Base-by-base conservation (phyloP, 2,329 filamentous ascomycete species). In the Purpureocillium takamizusanense region DNA sequence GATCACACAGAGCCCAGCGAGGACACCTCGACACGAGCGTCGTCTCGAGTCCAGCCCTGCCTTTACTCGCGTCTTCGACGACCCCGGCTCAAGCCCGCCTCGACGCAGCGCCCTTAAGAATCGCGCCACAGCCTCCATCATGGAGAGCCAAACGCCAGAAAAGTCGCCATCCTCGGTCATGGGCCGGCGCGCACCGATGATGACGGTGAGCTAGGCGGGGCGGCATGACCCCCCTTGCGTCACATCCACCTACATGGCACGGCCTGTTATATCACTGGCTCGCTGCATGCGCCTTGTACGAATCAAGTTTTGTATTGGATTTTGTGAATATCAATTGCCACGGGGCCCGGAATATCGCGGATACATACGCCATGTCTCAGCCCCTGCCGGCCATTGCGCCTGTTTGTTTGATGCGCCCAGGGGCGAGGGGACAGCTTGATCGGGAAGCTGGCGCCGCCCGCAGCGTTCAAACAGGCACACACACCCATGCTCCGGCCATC, bases 61-160 rank as follows among this genome's bases (percentile, higher is more conserved):
- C 1, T 83, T 83, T 45, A 82, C 76, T 3, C 65, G 74, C 17
- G 76, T 83, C 29, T 83, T 83, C 48, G 75, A 78, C 9, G 76
- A 81, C 33, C 76, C 78, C 1, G 66, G 67, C 30, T 65, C 71
- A 11, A 78, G 69, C 42, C 72, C 76, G 4, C 65, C 73, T 16
- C 68, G 67, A 46, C 64, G 69, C 28, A 30, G 28, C 41, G 51
- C 69, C 8, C 62, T 65, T 21, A 69, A 71, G 47, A 76, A 66
- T 44, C 72, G 70, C 27, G 75, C 72, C 48, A 73, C 63, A 47
- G 76, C 66, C 44, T 70, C 75, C 2, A 60, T 71, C 2, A 57
- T 73, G 37, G 68, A 67, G 42, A 59, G 59, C 38, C 58, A 63
- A 13, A 72, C 76, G 12, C 62, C 74, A 15, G 69, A 75, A 32